Conservation (phyloP, 78 protist genomes). For the Dictyostelium discoideum region dicty_2.7 NC_007089.4:1117501-1118000, state of each 20-base stretch:
- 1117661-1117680: not conserved
- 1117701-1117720: not conserved
- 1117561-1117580: not conserved
- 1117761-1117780: not conserved
- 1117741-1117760: not conserved
- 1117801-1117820: not conserved
- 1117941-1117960: conserved; percentile 37
- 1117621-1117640: too few species aligned
- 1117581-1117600: too few species aligned
- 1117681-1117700: not conserved
- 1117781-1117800: not conserved
- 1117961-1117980: not conserved
- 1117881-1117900: conserved; percentile 7
- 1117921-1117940: conserved; percentile 41
- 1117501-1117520: not conserved
- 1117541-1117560: not conserved
- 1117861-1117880: not conserved
- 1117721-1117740: not conserved
- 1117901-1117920: conserved; percentile 19
- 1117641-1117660: too few species aligned
- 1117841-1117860: not conserved
- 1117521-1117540: not conserved
- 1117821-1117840: not conserved
- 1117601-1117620: too few species aligned
- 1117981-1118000: not conserved